Evolutionary conservation across 768 basidiomycete species (phyloP), one percentile per base, ranked within the genome.

Genomic region (Pholiota molesta): DNA sequence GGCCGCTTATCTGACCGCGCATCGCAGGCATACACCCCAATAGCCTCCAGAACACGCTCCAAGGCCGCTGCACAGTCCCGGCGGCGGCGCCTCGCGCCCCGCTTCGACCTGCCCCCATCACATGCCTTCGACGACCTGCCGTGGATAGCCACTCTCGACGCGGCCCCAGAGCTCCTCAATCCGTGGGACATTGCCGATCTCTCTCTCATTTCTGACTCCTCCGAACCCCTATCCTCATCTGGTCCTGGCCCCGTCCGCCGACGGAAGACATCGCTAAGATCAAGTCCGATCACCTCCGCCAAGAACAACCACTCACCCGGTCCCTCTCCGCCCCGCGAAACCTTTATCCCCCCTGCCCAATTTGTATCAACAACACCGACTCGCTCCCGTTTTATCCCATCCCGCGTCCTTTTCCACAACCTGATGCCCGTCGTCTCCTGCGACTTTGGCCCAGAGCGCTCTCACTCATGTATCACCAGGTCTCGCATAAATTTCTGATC

Each of bases 161-260:
- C 74, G 55, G 63, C 82, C 6, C 76, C 81, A 14, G 77, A 82
- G 56, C 66, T 68, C 60, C 59, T 76, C 66, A 76, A 79, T 67
- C 74, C 74, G 17, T 79, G 78, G 69, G 86, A 89, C 66, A 83
- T 88, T 62, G 87, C 88, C 58, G 88, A 90, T 74, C 82, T 89
- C 47, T 89, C 88, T 1, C 83, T 86, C 63, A 68, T 88, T n/a
- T 78, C 78, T 26, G 73, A 72, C 58, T 64, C 64, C 44, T 51
- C 26, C 21, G 52, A 42, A 17, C 37, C 39, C 55, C 39, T 65
- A 57, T 61, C 66, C 53, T 60, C 58, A 62, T 60, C 65, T 35
- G 75, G 73, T 21, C 70, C 77, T 11, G 87, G 86, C 5, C 88
- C 88, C 8, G 79, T 89, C 35, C 85, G 88, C 35, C 82, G 83